Evolutionary conservation across 2,329 filamentous ascomycete genomes (phyloP).

Genomic region (Lasiodiplodia hormozganensis): DNA sequence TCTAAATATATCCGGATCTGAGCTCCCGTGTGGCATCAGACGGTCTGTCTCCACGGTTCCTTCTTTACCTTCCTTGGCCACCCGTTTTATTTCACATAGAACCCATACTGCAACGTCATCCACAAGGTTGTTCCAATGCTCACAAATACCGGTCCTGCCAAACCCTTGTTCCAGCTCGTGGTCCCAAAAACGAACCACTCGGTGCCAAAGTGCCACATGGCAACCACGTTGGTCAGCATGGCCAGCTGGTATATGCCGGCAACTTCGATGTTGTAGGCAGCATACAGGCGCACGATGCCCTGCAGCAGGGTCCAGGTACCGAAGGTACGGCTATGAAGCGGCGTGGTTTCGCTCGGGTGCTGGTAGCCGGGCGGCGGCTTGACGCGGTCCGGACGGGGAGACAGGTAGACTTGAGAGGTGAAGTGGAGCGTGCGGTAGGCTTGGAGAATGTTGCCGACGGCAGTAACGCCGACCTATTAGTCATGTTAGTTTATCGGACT

Average conservation of each 20-base stretch:
- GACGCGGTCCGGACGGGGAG: constrained; percentile 53
- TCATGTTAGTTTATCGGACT: constrained; percentile 1
- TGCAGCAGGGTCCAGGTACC: constrained; percentile 88
- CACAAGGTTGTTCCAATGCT: constrained; percentile 63
- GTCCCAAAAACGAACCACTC: constrained; percentile 85
- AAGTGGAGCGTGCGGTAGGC: constrained; percentile 81
- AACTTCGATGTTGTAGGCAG: constrained; percentile 80
- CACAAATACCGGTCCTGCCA: constrained; percentile 66
- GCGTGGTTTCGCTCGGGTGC: constrained; percentile 65
- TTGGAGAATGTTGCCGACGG: constrained; percentile 85
- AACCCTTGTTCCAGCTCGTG: constrained; percentile 67
- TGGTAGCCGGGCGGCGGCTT: constrained; percentile 51
- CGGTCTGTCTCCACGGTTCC: no score
- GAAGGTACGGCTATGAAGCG: constrained; percentile 79
- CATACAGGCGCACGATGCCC: constrained; percentile 78
- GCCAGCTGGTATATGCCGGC: constrained; percentile 79
- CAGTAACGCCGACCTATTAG: constrained; percentile 77
- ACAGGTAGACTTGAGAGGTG: constrained; percentile 86
- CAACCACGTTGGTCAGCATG: constrained; percentile 81
- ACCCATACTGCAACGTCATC: constrained; percentile 72
- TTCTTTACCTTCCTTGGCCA: background rate
- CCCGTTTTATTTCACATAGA: constrained; percentile 64
- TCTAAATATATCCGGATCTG: no score
- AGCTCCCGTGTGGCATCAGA: no score
- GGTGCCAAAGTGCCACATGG: constrained; percentile 76